Conservation (phyloP, 352 stramenopile species). For the Globisporangium spinosum region DNA sequence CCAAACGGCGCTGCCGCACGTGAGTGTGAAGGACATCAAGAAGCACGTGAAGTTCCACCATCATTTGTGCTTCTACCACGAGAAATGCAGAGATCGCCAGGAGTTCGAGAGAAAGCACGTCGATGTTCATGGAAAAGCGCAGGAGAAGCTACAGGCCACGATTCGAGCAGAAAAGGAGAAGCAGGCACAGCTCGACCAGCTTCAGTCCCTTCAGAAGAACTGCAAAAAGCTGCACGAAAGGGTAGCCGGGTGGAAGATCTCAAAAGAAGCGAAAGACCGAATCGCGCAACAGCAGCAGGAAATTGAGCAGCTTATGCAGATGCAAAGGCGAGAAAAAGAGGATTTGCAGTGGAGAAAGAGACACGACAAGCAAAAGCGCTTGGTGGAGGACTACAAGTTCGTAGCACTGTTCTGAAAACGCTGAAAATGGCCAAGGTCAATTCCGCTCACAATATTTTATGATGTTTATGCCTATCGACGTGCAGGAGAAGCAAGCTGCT, state of each 20-base stretch:
- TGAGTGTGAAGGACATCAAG: conserved; percentile 36
- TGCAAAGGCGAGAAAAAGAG: conserved; percentile 39
- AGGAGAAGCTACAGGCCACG: conserved; percentile 27
- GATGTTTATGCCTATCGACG: background rate
- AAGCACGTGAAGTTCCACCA: conserved; percentile 62
- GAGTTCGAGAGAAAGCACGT: conserved; percentile 41
- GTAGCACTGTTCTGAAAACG: background rate
- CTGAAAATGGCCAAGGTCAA: background rate
- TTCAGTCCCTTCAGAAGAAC: conserved; percentile 36
- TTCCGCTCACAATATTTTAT: background rate
- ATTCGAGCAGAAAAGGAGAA: conserved; percentile 28
- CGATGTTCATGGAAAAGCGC: conserved; percentile 25
- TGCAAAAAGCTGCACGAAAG: conserved; percentile 36
- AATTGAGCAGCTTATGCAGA: conserved; percentile 38
- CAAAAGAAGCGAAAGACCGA: conserved; percentile 52
- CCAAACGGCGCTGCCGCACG: conserved; percentile 35
- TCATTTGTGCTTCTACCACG: conserved; percentile 44
- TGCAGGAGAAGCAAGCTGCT: conserved; percentile 38
- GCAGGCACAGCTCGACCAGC: conserved; percentile 27
- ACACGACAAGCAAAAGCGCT: conserved; percentile 42
- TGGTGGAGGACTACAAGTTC: conserved; percentile 60
- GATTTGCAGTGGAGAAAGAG: conserved; percentile 37
- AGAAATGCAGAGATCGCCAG: conserved; percentile 51
- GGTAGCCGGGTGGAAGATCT: conserved; percentile 46
- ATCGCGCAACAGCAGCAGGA: conserved; percentile 56